These are phyloP conservation scores for Lactarius sp. DNA, from an alignment of 768 basidiomycete genomes.

Conservation along the genomic window DNA sequence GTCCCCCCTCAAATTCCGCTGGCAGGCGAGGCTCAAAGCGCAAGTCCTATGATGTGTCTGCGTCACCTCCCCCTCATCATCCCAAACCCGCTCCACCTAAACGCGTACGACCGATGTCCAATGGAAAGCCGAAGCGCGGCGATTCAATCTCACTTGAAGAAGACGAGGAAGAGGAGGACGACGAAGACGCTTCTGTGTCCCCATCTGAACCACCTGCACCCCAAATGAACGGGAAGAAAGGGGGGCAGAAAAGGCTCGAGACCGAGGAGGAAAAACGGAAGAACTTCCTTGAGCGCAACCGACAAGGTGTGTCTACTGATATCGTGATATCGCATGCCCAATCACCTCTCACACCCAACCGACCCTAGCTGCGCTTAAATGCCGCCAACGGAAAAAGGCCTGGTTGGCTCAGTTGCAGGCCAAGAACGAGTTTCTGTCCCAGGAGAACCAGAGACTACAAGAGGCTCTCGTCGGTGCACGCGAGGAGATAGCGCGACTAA, in stretches of 20 bases:
- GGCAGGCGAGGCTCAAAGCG: constrained; percentile 64
- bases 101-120: constrained; percentile 35
- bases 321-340: constrained; percentile 6
- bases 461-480: constrained; percentile 80
- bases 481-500: constrained; percentile 87
- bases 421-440: constrained; percentile 87
- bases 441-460: constrained; percentile 93
- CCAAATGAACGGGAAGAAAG: constrained; percentile 26
- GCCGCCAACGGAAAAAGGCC: constrained; percentile 97
- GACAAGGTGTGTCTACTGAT: constrained; percentile 69
- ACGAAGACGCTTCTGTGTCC: constrained; percentile 33
- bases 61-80: constrained; percentile 26
- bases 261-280: constrained; percentile 97
- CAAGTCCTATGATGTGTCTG: constrained; percentile 51
- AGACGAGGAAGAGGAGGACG: constrained; percentile 35
- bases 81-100: constrained; percentile 29
- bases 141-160: constrained; percentile 29
- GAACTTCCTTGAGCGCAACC: constrained; percentile 95
- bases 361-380: constrained; percentile 88
- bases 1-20: constrained; percentile 27
- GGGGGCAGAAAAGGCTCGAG: constrained; percentile 69
- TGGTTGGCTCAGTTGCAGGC: constrained; percentile 92
- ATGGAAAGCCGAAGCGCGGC: constrained; percentile 27
- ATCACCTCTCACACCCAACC: constrained; percentile 13
- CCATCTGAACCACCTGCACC: background rate